A percentile compares a stretch with the other conserved stretches of the same genome.
Evolutionary conservation across 768 basidiomycete genomes (phyloP).

Genomic region (Panaeolus papilionaceus): DNA sequence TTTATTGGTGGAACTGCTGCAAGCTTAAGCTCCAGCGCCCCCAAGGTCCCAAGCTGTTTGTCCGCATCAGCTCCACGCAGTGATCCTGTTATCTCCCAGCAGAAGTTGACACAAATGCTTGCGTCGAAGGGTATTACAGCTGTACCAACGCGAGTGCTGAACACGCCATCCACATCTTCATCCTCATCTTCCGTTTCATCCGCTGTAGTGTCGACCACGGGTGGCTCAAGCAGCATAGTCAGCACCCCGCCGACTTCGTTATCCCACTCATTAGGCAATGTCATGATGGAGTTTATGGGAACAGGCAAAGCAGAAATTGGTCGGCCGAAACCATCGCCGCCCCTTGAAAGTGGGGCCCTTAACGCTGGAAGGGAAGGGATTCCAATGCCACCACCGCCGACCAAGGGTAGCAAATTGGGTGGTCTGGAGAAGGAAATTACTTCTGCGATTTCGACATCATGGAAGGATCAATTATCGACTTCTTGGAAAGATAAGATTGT

Average conservation of each 20-base stretch:
- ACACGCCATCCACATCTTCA: constrained; percentile 53
- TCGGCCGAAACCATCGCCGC: constrained; percentile 24
- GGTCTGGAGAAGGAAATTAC: constrained; percentile 37
- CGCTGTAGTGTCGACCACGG: constrained; percentile 41
- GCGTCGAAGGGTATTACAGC: constrained; percentile 30
- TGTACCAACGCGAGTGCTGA: constrained; percentile 28
- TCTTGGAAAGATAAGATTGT: constrained; percentile 49
- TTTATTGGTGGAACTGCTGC: constrained; percentile 36
- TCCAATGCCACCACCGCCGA: constrained; percentile 39
- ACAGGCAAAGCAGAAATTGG: constrained; percentile 36
- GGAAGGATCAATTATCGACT: constrained; percentile 38
- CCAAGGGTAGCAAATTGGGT: constrained; percentile 36
- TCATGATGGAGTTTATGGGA: constrained; percentile 46
- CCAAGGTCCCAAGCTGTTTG: constrained; percentile 46
- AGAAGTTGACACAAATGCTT: constrained; percentile 27
- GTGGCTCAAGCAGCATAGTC: constrained; percentile 48
- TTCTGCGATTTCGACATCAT: constrained; percentile 43
- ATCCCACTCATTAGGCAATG: constrained; percentile 53
- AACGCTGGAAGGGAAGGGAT: constrained; percentile 34
- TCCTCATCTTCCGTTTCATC: constrained; percentile 61
- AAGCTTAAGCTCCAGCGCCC: constrained; percentile 45
- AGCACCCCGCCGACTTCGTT: constrained; percentile 67
- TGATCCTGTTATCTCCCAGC: constrained; percentile 23
- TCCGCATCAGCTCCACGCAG: constrained; percentile 36
- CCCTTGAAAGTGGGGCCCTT: constrained; percentile 23